A percentile compares a stretch with the other conserved stretches of the same genome.
Evolutionary conservation across 1,284 basidiomycete species (phyloP).

Genomic region (Entoloma clypeatum): DNA sequence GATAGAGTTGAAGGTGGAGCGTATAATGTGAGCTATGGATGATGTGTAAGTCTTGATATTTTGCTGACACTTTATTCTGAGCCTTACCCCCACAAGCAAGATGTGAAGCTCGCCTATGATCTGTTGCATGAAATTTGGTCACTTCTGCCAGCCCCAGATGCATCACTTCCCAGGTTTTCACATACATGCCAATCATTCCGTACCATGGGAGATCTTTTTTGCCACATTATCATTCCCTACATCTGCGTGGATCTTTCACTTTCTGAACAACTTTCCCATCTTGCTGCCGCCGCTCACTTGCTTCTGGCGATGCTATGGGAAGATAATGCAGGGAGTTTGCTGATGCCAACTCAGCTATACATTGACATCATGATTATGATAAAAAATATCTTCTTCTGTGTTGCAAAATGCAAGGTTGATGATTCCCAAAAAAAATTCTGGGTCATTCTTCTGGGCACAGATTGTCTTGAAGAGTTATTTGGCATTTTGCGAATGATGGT

Average conservation of each 20-base stretch:
- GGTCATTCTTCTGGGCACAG: conserved; percentile 32
- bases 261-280: conserved; percentile 30
- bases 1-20: background rate
- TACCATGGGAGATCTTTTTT: conserved; percentile 22
- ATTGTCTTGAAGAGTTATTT: conserved; percentile 22
- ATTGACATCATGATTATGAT: conserved; percentile 30
- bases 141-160: conserved; percentile 17
- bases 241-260: conserved; percentile 31
- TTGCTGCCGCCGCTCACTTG: conserved; percentile 30
- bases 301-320: conserved; percentile 24
- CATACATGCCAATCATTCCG: conserved; percentile 20
- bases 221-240: conserved; percentile 30
- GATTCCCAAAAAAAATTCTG: conserved; percentile 27
- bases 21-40: too few relatives aligned
- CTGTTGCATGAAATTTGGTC: conserved; percentile 21
- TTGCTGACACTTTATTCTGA: too few relatives aligned
- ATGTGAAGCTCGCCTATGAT: too few relatives aligned
- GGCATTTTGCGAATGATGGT: conserved; percentile 24
- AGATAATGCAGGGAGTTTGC: conserved; percentile 18
- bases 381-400: conserved; percentile 33
- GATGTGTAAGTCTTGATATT: too few relatives aligned
- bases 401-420: conserved; percentile 25
- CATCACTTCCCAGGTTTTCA: conserved; percentile 17
- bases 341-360: conserved; percentile 28
- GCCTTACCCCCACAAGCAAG: too few relatives aligned